Percentiles rank a stretch among this genome's conserved stretches.
phyloP scores from a whole-genome alignment of 2,329 filamentous ascomycete genomes.

The Diplodia corticola region DNA sequence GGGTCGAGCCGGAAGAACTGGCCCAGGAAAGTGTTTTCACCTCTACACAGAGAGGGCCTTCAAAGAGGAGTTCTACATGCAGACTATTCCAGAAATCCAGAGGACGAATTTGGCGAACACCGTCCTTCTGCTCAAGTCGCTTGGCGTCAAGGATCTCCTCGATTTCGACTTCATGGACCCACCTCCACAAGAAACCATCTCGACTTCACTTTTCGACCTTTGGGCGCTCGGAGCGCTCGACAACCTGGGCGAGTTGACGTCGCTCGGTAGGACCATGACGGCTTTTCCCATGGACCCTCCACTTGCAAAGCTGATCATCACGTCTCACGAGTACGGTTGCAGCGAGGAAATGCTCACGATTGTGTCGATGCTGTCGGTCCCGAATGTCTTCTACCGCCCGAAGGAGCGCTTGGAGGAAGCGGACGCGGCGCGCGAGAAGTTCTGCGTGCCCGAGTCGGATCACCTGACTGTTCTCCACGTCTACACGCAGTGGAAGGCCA shows the following conservation, averaged over 20 bases:
- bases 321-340: constrained; percentile 83
- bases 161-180: constrained; percentile 99
- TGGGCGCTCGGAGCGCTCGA: constrained; percentile 94
- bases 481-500: constrained; percentile 91
- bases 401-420: constrained; percentile 97
- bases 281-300: constrained; percentile 98
- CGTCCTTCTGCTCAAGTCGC: constrained; percentile 87
- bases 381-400: constrained; percentile 93
- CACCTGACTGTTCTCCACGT: constrained; percentile 95
- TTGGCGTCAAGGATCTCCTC: constrained; percentile 89
- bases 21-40: constrained; percentile 91
- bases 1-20: constrained; percentile 89
- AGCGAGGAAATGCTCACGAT: constrained; percentile 98
- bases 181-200: constrained; percentile 95
- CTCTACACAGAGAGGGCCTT: constrained; percentile 93
- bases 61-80: constrained; percentile 92
- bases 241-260: constrained; percentile 88
- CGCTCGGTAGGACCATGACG: constrained; percentile 88
- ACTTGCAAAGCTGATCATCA: constrained; percentile 91
- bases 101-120: constrained; percentile 95
- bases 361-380: constrained; percentile 95
- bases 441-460: constrained; percentile 97
- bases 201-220: constrained; percentile 93
- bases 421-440: constrained; percentile 92
- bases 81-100: constrained; percentile 97